phyloP scores from a whole-genome alignment of 2,329 filamentous ascomycete genomes.

The Aspergillus phoenicis region DNA sequence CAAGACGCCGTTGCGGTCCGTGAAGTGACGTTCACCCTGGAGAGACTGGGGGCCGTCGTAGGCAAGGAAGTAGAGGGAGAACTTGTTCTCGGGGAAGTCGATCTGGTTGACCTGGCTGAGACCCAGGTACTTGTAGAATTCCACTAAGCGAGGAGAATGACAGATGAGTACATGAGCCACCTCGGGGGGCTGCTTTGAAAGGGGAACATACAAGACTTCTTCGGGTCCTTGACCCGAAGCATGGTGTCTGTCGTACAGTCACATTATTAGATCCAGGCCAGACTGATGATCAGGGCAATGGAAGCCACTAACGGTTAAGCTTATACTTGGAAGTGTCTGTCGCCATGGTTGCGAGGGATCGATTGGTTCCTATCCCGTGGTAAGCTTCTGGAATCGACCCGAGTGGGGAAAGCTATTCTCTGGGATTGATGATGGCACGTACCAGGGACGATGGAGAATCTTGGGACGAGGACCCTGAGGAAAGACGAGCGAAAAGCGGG shows the following conservation, averaged over 20 bases:
- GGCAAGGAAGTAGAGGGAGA: constrained; percentile 92
- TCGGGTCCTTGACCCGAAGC: constrained; percentile 93
- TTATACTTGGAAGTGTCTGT: constrained; percentile 66
- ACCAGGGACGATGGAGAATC: constrained; percentile 25
- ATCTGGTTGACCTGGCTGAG: constrained; percentile 82
- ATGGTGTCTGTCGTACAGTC: constrained; percentile 52
- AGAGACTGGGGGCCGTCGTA: constrained; percentile 76
- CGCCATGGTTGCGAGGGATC: constrained; percentile 51
- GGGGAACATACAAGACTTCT: constrained; percentile 64
- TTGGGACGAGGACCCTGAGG: constrained; percentile 29
- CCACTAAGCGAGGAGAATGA: constrained; percentile 56
- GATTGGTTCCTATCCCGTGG: constrained; percentile 24
- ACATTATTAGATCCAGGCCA: constrained; percentile 21
- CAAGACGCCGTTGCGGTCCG: constrained; percentile 83
- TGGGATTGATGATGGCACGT: constrained; percentile 8
- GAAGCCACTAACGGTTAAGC: constrained; percentile 59
- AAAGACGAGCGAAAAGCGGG: constrained; percentile 22
- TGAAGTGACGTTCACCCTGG: constrained; percentile 74
- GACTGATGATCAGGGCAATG: neutral
- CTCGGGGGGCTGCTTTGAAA: neutral
- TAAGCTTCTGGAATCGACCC: constrained; percentile 9
- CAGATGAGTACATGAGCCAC: neutral
- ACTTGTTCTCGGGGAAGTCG: constrained; percentile 82
- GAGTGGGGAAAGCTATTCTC: constrained; percentile 1
- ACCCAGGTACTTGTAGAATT: constrained; percentile 92